Base-by-base conservation (phyloP, 768 basidiomycete genomes). In the Strobilomyces echinocephalus region DNA sequence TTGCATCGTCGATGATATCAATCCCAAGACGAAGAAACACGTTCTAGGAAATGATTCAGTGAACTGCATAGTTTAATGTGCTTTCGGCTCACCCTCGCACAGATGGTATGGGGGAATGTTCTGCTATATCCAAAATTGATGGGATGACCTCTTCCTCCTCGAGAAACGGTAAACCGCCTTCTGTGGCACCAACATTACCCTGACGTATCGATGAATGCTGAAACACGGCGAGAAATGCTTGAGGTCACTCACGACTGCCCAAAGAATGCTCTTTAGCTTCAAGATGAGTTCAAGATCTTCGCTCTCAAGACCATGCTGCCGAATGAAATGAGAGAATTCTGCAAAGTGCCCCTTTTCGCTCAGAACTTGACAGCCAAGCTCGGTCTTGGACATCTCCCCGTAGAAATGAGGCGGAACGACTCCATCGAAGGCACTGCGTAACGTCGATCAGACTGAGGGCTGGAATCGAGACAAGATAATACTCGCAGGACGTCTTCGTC, bases 351-450 rank as follows among this genome's bases (percentile, higher is more conserved):
- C 91, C 60, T 88, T 93, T 54, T 95, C 93, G 54, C 85, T 83
- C 38, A 99, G 73, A 10, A 94, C 84, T 64, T 90, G 88, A 69
- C 94, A 95, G 0, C 97, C 97, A 46, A 95, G 85, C 52, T 90
- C 88, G 4, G 97, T 98, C 70, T 97, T 97, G 43, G 94, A 87
- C 81, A 98, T 90, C 70, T 97, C 95, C 20, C 95, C 95, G 62
- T 97, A 95, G 71, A 99, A 98, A 69, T 99, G 95, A 2, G 89
- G 84, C 3, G 95, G 97, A 12, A 93, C 90, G 11, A 86, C 85
- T 12, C 88, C 88, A 49, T 94, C 93, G 53, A 89, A 91, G 18
- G 80, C 78, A n/a, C 85, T 87, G 62, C 38, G 12, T 20, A 10
- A 20, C 5, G 35, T 50, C 28, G 28, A 57, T 51, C 30, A 58